phyloP scores from a whole-genome alignment of 2,329 filamentous ascomycete genomes.

The Alternaria sp. region DNA sequence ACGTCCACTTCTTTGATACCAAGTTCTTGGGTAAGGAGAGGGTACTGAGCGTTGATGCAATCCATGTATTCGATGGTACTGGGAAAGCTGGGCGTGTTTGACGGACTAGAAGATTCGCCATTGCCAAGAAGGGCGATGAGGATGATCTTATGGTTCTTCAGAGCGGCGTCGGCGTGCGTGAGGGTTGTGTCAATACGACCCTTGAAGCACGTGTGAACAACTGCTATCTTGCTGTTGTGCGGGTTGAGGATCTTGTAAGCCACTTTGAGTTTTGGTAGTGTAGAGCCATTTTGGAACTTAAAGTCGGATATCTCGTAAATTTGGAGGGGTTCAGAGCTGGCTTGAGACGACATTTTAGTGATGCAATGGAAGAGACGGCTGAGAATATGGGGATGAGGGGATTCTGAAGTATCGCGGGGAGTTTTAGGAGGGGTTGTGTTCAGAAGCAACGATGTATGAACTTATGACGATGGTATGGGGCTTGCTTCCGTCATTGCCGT shows the following conservation, averaged over 20 bases:
- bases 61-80: constrained; percentile 57
- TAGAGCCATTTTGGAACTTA: constrained; percentile 29
- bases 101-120: constrained; percentile 64
- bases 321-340: constrained; percentile 17
- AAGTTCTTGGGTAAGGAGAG: constrained; percentile 53
- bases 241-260: constrained; percentile 40
- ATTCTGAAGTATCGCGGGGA: background rate
- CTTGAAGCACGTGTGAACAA: constrained; percentile 65
- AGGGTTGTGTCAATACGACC: constrained; percentile 61
- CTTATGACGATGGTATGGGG: constrained; percentile 13
- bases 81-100: constrained; percentile 59
- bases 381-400: background rate
- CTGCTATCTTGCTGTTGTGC: constrained; percentile 32
- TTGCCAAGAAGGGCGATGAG: constrained; percentile 63
- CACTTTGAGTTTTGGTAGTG: constrained; percentile 22
- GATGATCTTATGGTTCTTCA: constrained; percentile 61
- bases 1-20: constrained; percentile 56
- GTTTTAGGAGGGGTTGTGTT: background rate
- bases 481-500: constrained; percentile 9
- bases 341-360: constrained; percentile 21
- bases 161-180: constrained; percentile 56
- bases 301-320: constrained; percentile 30
- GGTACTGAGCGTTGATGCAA: constrained; percentile 62
- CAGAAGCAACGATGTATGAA: background rate
- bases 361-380: background rate